A percentile compares a stretch with the other conserved stretches of the same genome.
Evolutionary conservation across 495 filamentous ascomycete species (phyloP).

Genomic region (Lasiosphaeris hirsuta): DNA sequence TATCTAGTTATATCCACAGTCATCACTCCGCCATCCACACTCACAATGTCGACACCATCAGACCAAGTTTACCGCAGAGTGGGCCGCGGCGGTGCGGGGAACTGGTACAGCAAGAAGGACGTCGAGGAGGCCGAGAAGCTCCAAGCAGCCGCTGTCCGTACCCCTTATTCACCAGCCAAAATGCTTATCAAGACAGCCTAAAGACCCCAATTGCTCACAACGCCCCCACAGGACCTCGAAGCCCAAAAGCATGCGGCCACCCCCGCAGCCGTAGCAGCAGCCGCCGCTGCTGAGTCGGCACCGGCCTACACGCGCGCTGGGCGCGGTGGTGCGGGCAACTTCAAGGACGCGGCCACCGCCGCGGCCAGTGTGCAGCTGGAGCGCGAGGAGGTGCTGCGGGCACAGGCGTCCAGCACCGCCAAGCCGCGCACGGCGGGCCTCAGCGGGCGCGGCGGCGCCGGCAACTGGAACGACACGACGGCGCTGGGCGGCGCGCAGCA

Average conservation of each 20-base stretch:
- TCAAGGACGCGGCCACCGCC: conserved; percentile 35
- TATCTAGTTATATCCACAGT: no score
- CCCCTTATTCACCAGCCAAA: neutral
- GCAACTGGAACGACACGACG: conserved; percentile 47
- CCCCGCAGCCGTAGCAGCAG: conserved; percentile 14
- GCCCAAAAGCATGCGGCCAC: conserved; percentile 30
- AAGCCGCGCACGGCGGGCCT: conserved; percentile 16
- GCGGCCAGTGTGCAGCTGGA: conserved; percentile 23
- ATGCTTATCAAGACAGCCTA: neutral
- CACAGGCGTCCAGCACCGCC: conserved; percentile 18
- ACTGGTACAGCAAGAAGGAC: conserved; percentile 56
- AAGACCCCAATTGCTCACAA: neutral
- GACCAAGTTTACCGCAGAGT: conserved; percentile 31
- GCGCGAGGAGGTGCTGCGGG: conserved; percentile 23
- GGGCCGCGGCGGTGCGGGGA: conserved; percentile 60
- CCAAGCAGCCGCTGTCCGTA: conserved; percentile 24
- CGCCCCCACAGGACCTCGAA: conserved; percentile 38
- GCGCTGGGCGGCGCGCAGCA: conserved; percentile 19
- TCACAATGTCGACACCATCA: conserved; percentile 15
- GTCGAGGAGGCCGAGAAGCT: conserved; percentile 43
- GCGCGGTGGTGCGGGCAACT: conserved; percentile 63
- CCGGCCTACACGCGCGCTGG: conserved; percentile 48
- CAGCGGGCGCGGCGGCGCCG: conserved; percentile 56
- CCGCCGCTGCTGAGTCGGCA: conserved; percentile 11
- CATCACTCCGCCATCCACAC: no score